Evolutionary conservation across 495 filamentous ascomycete genomes (phyloP), one percentile per base, ranked within the genome.

Genomic region (Tuber aestivum): DNA sequence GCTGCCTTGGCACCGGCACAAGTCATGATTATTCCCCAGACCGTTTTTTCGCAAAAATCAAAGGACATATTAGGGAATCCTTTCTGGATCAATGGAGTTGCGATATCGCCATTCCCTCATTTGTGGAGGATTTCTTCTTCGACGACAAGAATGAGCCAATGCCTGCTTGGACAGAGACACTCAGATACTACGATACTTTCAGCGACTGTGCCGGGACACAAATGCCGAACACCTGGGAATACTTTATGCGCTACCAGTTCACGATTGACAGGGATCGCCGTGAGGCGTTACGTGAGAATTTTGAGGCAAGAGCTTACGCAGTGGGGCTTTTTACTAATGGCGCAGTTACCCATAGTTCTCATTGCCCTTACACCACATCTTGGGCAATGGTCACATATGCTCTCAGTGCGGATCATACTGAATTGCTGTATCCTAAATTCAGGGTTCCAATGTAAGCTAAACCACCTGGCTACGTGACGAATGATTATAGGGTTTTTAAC

Each of bases 51-150:
- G 32, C 56, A 16, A 65, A 65, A 65, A 65, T 65, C 35, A 65
- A 65, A 65, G 56, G 56, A 65, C 56, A 65, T 65, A 6, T 65
- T 65, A 65, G 12, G 14, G 56, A 65, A 65, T 65, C 56, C 14
- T 35, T 65, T 9, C 56, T 65, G 56, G 56, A 65, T 3, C 27
- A 65, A 65, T 65, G 56, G 56, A 65, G 56, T 65, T 65, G 56
- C 14, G 56, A 65, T 65, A 35, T 65, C 5, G 27, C n/a, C 27
- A 18, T 65, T 32, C 56, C 56, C 32, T 65, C 56, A 5, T 65
- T 65, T 35, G 56, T 65, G 27, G 56, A 65, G 56, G 56, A 65
- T 65, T 65, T 65, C 56, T 65, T 65, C 56, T 65, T 65, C 1
- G 56, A 65, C 5, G 27, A 65, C 27, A 65, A 65, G 56, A 18